Evolutionary conservation across 2,329 filamentous ascomycete genomes (phyloP), one percentile per base, ranked within the genome.

Genomic region (Colletotrichum gigasporum): DNA sequence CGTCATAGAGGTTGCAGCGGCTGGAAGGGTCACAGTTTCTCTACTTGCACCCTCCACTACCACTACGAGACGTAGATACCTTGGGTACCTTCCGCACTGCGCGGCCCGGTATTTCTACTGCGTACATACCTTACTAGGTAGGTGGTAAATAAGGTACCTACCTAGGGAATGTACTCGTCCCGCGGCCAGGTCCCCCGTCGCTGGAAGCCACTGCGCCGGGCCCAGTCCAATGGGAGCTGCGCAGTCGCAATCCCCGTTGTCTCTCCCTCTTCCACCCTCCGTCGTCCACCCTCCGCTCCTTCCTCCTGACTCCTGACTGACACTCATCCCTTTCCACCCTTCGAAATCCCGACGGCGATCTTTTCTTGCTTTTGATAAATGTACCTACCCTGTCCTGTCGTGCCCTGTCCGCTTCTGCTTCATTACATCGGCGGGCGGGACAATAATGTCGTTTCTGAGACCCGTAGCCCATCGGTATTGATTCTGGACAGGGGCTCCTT

Each of bases 351-450:
- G 42, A 18, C 32, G 26, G 24, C 24, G 24, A 56, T 48, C 22
- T 48, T 50, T 55, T 30, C 53, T 52, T 52, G 12, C 60, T 52
- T 52, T 51, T 47, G 18, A 10, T 9, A 18, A 24, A 45, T 14
- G 3, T 20, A n/a, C 42, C 56, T 11, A n/a, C 26, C 14, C 5
- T 30, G 44, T 18, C 52, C 37, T 42, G 26, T 16, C 35, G 20
- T 39, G 18, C 32, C 34, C 30, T 39, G 18, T 24, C 34, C 30
- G 12, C 18, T 51, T 16, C 55, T 32, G 26, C 47, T 32, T 16
- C 45, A 28, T 28, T 35, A 26, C 55, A 20, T 32, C 37, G 37
- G 20, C 52, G 20, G 39, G 24, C 39, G 47, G 16, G 39, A 42
- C 4, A 42, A 20, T 16, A 2, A 42, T 42, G 47, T 51, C 32